Percentiles rank a stretch among this genome's conserved stretches.
phyloP scores from a whole-genome alignment of 2,329 filamentous ascomycete genomes.

The Neofusicoccum umdonicola region DNA sequence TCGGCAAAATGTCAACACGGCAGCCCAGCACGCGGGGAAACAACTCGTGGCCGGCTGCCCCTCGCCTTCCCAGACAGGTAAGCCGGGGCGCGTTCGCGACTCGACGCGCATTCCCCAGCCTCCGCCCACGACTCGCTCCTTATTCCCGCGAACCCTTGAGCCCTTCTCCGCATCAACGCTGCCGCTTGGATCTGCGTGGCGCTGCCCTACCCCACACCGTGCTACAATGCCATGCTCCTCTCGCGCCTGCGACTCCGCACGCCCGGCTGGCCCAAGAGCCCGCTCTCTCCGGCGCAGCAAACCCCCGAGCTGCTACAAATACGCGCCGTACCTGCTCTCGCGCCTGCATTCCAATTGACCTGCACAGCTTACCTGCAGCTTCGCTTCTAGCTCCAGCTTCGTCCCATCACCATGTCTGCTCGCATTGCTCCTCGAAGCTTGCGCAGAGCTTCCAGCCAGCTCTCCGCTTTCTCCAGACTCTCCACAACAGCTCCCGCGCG shows the following conservation, averaged over 20 bases:
- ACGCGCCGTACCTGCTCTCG: background rate
- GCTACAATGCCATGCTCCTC: background rate
- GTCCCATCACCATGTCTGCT: slow-evolving; percentile 19
- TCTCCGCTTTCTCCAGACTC: slow-evolving; percentile 20
- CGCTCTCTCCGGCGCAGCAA: background rate
- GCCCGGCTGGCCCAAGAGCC: background rate
- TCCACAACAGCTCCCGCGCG: slow-evolving; percentile 21
- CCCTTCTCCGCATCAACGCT: background rate
- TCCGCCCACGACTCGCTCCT: background rate
- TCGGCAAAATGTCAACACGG: slow-evolving; percentile 17
- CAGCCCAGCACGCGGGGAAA: slow-evolving; percentile 3
- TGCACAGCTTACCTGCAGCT: background rate
- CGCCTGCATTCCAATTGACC: background rate
- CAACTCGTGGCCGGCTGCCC: background rate
- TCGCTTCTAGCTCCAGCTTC: background rate
- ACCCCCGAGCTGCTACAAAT: background rate
- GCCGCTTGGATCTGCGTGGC: background rate
- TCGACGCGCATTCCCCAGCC: background rate
- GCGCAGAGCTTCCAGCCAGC: slow-evolving; percentile 24
- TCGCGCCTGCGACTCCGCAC: slow-evolving; percentile 4
- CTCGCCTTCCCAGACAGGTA: background rate
- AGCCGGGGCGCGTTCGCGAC: background rate
- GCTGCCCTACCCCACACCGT: slow-evolving; percentile 2
- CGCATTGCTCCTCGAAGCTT: slow-evolving; percentile 24
- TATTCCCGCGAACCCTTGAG: background rate